Percentiles rank a stretch among this genome's conserved stretches.
phyloP scores from a whole-genome alignment of 371 early-diverging fungal genomes.

The Apophysomyces elegans region DNA sequence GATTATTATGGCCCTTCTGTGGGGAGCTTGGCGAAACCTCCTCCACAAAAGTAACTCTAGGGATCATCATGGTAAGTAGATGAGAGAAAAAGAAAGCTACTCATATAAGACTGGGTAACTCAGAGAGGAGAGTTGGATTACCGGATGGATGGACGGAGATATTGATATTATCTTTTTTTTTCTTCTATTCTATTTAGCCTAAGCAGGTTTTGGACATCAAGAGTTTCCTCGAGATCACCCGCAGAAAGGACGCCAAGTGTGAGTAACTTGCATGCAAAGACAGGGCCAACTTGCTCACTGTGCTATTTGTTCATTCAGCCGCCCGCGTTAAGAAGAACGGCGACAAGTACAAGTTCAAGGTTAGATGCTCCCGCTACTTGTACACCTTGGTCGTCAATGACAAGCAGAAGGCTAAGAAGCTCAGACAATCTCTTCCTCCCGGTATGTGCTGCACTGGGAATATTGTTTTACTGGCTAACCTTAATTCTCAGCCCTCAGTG shows the following conservation, averaged over 20 bases:
- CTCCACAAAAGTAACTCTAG: constrained; percentile 8
- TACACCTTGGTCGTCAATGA: constrained; percentile 93
- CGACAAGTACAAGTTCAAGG: constrained; percentile 94
- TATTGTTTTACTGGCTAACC: background rate
- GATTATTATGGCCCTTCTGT: background rate
- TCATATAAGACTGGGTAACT: no score
- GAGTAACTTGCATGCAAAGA: background rate
- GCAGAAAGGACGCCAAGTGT: constrained; percentile 86
- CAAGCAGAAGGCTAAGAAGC: constrained; percentile 93
- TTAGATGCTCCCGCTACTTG: constrained; percentile 93
- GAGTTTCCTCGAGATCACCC: constrained; percentile 90
- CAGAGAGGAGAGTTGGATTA: background rate
- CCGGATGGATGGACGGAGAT: constrained; percentile 1
- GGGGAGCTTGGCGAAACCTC: background rate
- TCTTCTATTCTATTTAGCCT: constrained; percentile 54
- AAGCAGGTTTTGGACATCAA: constrained; percentile 95
- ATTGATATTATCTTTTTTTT: background rate
- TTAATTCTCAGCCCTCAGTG: constrained; percentile 31
- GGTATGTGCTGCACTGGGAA: constrained; percentile 42
- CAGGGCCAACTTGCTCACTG: background rate
- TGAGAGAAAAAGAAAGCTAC: no score
- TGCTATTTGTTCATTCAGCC: constrained; percentile 39
- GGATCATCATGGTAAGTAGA: constrained; percentile 3
- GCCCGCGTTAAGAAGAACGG: constrained; percentile 96
- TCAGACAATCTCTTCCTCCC: constrained; percentile 91